Conservation (phyloP, 495 filamentous ascomycete species). For the Rostrohypoxylon terebratum region DNA sequence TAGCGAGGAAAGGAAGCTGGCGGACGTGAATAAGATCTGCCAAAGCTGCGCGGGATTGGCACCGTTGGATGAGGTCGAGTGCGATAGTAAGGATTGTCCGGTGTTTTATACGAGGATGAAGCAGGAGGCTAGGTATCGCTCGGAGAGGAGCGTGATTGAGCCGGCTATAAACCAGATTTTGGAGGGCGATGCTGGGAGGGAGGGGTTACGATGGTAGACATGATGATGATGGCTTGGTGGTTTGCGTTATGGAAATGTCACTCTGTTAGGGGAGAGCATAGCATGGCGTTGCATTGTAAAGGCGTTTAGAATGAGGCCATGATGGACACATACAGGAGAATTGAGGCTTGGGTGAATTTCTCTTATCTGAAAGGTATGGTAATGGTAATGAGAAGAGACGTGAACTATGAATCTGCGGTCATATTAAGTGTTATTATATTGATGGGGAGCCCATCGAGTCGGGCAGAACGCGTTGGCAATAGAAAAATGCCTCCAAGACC, state of each 20-base stretch:
- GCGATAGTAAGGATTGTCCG: conserved; percentile 91
- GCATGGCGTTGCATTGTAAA: background rate
- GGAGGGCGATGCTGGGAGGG: conserved; percentile 46
- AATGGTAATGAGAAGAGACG: background rate
- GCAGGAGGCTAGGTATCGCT: conserved; percentile 70
- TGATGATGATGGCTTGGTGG: background rate
- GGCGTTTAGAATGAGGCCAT: background rate
- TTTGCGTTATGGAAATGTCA: background rate
- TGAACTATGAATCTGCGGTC: background rate
- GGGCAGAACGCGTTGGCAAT: no score
- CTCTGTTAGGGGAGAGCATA: conserved; percentile 3
- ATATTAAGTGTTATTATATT: background rate
- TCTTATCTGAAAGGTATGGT: no score
- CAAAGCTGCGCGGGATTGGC: conserved; percentile 81
- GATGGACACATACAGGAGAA: no score
- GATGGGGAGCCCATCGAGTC: no score
- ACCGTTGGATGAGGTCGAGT: conserved; percentile 79
- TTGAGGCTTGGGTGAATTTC: no score
- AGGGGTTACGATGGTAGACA: conserved; percentile 55
- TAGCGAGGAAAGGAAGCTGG: conserved; percentile 70
- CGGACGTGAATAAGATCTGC: conserved; percentile 80
- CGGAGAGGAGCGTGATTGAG: conserved; percentile 65
- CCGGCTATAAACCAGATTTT: conserved; percentile 69
- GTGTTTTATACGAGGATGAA: conserved; percentile 89
- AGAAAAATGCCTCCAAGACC: no score